Base-by-base conservation (phyloP, 495 filamentous ascomycete species). In the Podospora bellae-mahoneyi region DNA sequence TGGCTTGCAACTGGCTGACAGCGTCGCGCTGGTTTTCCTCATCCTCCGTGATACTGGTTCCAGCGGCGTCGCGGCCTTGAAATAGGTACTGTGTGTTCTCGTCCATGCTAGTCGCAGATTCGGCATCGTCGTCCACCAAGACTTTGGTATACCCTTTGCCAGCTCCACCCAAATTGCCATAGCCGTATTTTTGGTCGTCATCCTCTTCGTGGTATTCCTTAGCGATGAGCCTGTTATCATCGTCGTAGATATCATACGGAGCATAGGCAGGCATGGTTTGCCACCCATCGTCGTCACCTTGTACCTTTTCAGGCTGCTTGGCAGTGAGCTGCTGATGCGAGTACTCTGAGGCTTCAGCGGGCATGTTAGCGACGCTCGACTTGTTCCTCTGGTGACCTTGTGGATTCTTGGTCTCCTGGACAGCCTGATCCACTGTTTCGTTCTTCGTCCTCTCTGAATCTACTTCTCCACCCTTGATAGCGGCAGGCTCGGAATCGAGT, bases 81-180 rank as follows among this genome's bases (percentile, higher is more conserved):
- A 99, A 99, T 13, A 99, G 84, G 75, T 99, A 99, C 64, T 91
- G 88, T 2, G 96, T 98, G 74, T 98, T 94, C 62, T 99, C 95
- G 75, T 99, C 95, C 89, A 99, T 88, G 80, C 93, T 97, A 13
- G 92, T 98, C 58, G 90, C 89, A 54, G 93, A 97, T 76, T 95
- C 87, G 1, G 89, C 92, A 79, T 99, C 95, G 67, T 99, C 95
- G 73, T 99, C 95, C 34, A 97, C 82, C 70, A 96, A 87, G 19
- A 99, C 92, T 64, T 92, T 84, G 9, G 95, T 98, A 75, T 99
- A 99, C 1, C 95, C 95, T 76, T 92, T 97, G 20, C 92, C 92
- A 32, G 93, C 96, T 2, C 94, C 94, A 34, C 93, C 92, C 0
- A 95, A 80, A 28, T 86, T 88, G 15, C 80, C 85, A 74, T 96